These are phyloP conservation scores for Abelmoschus esculentus DNA, from an alignment of 345 rosid species.

Conservation along the genomic window DNA sequence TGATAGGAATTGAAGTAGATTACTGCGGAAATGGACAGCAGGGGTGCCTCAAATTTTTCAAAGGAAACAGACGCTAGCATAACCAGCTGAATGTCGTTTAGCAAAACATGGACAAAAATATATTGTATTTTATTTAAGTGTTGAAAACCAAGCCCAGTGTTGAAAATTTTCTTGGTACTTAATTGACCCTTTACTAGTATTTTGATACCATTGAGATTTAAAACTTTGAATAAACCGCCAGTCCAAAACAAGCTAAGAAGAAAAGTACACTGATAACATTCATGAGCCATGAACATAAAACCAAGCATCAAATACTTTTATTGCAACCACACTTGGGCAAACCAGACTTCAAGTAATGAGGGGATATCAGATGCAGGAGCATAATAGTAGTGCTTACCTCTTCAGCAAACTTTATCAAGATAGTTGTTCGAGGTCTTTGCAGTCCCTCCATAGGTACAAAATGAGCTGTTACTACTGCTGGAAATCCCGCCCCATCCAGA, in stretches of 20 bases:
- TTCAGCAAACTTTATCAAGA: slow-evolving; percentile 92
- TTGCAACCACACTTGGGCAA: not conserved
- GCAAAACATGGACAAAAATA: not conserved
- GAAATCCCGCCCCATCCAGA: slow-evolving; percentile 86
- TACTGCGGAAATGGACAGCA: not conserved
- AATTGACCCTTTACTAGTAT: too few species aligned
- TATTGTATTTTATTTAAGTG: not conserved
- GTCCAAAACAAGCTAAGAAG: not conserved
- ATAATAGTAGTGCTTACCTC: slow-evolving; percentile 44
- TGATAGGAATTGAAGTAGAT: not conserved
- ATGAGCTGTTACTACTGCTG: slow-evolving; percentile 95
- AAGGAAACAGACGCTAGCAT: not conserved
- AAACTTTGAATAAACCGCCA: too few species aligned
- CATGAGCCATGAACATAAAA: not conserved
- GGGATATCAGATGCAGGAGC: not conserved
- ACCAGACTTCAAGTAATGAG: too few species aligned
- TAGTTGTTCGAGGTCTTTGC: slow-evolving; percentile 93
- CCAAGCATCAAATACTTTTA: not conserved
- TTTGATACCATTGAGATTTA: too few species aligned
- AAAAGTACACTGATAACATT: not conserved
- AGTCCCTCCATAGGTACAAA: slow-evolving; percentile 98
- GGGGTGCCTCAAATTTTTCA: not conserved
- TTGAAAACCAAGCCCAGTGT: not conserved
- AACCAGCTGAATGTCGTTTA: not conserved
- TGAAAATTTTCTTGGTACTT: not conserved